Percentiles rank a stretch among this genome's conserved stretches.
phyloP scores from a whole-genome alignment of 2,329 filamentous ascomycete species.

The Dactylellina leptospora region DNA sequence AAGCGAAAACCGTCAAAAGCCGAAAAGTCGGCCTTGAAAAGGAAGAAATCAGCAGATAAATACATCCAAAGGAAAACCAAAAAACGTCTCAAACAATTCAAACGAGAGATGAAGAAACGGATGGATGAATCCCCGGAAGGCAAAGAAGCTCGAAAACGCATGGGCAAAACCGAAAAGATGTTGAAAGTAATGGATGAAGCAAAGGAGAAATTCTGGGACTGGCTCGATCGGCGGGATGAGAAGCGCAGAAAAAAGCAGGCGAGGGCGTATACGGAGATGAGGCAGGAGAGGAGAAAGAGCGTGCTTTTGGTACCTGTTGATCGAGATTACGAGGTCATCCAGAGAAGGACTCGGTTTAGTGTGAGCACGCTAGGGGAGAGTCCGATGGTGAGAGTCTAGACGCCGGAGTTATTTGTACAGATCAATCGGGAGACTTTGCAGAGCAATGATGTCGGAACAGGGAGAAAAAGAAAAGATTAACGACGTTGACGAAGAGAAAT shows the following conservation, averaged over 20 bases:
- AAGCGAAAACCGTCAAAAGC: constrained; percentile 4
- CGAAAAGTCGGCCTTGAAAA: constrained; percentile 11
- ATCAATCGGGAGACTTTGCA: too few relatives aligned
- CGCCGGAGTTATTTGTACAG: too few relatives aligned
- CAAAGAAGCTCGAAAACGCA: constrained; percentile 16
- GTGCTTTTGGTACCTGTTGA: constrained; percentile 36
- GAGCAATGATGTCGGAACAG: neutral
- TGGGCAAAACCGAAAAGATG: constrained; percentile 18
- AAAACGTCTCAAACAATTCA: constrained; percentile 20
- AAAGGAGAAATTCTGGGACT: constrained; percentile 47
- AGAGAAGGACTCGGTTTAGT: constrained; percentile 16
- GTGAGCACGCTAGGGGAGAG: neutral
- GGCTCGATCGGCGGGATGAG: constrained; percentile 35
- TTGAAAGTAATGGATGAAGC: constrained; percentile 38
- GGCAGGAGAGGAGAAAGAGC: constrained; percentile 34
- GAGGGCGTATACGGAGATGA: constrained; percentile 13
- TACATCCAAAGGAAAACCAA: constrained; percentile 33
- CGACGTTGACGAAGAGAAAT: too few relatives aligned
- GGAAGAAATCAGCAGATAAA: constrained; percentile 26
- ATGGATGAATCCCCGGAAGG: constrained; percentile 16
- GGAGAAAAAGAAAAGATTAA: neutral
- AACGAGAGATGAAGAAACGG: constrained; percentile 26
- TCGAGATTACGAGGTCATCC: constrained; percentile 28
- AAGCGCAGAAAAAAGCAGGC: constrained; percentile 17
- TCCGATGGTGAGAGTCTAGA: neutral